Percentiles rank a stretch among this genome's conserved stretches.
Evolutionary conservation across 2,329 filamentous ascomycete species (phyloP).

Genomic region (Phialemonium atrogriseum): DNA sequence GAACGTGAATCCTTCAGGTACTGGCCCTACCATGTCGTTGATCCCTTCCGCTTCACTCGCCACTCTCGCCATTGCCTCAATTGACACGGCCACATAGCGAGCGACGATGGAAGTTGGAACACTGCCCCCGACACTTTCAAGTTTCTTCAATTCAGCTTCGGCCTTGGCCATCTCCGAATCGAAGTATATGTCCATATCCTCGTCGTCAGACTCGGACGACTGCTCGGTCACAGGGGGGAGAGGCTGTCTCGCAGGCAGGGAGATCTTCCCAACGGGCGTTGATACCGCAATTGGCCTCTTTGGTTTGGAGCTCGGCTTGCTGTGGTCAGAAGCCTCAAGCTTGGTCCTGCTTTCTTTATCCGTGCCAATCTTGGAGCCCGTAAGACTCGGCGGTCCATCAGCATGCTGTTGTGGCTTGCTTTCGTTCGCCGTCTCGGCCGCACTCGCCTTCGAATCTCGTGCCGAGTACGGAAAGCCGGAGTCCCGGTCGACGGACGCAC

Average conservation of each 20-base stretch:
- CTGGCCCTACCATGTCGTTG: conserved; percentile 30
- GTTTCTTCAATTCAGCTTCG: conserved; percentile 37
- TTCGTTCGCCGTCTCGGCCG: no score
- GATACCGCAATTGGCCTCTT: neutral
- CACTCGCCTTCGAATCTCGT: no score
- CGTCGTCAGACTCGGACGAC: conserved; percentile 49
- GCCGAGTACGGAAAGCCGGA: conserved; percentile 7
- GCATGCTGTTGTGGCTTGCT: no score
- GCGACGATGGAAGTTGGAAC: conserved; percentile 33
- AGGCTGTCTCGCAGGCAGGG: no score
- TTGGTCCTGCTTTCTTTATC: no score
- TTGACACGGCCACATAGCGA: conserved; percentile 37
- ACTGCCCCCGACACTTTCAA: conserved; percentile 29
- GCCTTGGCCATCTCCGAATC: conserved; percentile 43
- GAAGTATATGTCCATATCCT: conserved; percentile 50
- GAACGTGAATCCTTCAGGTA: conserved; percentile 25
- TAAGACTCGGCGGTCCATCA: no score
- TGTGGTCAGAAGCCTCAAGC: no score
- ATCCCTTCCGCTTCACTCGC: conserved; percentile 36
- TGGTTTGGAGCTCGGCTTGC: no score
- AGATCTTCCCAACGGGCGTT: neutral
- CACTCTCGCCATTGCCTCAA: conserved; percentile 40
- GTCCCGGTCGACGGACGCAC: conserved; percentile 22
- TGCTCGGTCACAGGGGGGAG: conserved; percentile 24
- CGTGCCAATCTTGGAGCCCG: no score